Base-by-base conservation (phyloP, 2,329 filamentous ascomycete genomes). In the Arthroderma sp. region DNA sequence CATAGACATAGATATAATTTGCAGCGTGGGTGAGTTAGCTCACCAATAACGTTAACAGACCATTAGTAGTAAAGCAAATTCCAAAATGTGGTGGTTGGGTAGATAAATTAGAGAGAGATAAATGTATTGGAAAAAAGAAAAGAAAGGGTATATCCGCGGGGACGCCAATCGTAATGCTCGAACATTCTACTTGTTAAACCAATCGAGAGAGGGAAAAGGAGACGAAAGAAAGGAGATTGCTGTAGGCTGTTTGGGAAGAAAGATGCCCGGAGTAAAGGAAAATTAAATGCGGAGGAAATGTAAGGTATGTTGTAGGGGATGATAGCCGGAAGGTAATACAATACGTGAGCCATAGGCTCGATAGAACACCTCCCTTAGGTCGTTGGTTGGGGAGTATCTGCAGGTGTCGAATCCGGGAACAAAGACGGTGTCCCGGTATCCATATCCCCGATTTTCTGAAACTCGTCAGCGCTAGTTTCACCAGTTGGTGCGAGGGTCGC, bases 351-450 rank as follows among this genome's bases (percentile, higher is more conserved):
- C 4, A 15, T 49, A 31, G 21, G 11, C 23, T 28, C 28, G 21
- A 21, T 43, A 21, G 43, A n/a, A 5, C 25, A 9, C 7, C 9
- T 28, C 8, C 11, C 47, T 51, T 31, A 51, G 23, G 13, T 47
- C 19, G 41, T 3, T 5, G 41, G 5, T 25, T 28, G 41, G 11
- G 19, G 13, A 1, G 9, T 11, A 47, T 47, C 19, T 21, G 5
- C 21, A 21, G 41, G 11, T 17, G n/a, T n/a, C 25, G 25, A 19
- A n/a, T 70, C 65, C 1, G 66, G 66, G 37, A 70, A 60, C 54
- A 70, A 63, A 51, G 62, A 63, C 9, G 62, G 56, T 7, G 61
- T 60, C 8, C 63, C 67, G 13, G 63, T 63, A 37, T 67, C 64
- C 23, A 68, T 59, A 15, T 62, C 65, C n/a, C 63, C 67, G 15